Conservation (phyloP, 2,329 filamentous ascomycete genomes). For the Huntiella decipiens region DNA sequence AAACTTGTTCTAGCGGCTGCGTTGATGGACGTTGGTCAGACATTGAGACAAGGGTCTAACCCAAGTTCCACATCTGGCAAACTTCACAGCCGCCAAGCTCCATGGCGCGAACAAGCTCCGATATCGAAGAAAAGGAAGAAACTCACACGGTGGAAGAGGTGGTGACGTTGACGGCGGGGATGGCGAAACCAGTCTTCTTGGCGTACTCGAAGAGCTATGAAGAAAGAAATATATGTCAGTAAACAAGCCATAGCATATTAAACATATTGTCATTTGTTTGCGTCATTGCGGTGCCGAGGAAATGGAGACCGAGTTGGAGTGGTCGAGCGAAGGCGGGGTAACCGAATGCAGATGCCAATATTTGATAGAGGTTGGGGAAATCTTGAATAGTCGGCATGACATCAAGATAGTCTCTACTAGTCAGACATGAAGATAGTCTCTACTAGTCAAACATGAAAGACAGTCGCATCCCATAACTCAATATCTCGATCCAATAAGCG, state of each 20-base stretch:
- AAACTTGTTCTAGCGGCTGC: neutral
- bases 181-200: slow-evolving; percentile 71
- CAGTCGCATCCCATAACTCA: no score
- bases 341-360: neutral
- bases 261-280: no score
- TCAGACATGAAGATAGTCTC: no score
- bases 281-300: no score
- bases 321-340: neutral
- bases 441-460: neutral
- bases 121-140: slow-evolving; percentile 1
- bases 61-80: no score
- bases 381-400: neutral
- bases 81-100: no score
- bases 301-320: no score
- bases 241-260: no score
- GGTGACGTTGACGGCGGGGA: slow-evolving; percentile 85
- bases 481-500: no score
- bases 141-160: slow-evolving; percentile 48
- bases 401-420: neutral
- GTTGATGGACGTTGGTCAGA: neutral
- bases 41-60: no score
- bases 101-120: neutral
- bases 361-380: neutral
- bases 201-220: slow-evolving; percentile 65
- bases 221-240: neutral